A percentile compares a stretch with the other conserved stretches of the same genome.
phyloP scores from a whole-genome alignment of 805 yeast species.

The Brettanomyces custersianus region DNA sequence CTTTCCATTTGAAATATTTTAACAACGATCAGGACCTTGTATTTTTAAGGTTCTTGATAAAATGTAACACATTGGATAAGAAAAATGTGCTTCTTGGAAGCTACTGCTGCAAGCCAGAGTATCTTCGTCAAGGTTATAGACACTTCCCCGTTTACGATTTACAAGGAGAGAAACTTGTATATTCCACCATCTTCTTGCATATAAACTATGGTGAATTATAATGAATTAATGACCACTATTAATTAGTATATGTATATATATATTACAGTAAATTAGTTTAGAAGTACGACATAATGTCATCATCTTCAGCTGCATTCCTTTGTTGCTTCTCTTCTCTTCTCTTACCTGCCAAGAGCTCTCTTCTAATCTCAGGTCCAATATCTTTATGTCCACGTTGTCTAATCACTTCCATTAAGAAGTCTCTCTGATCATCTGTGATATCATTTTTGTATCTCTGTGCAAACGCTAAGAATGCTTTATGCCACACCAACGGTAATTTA shows the following conservation, averaged over 20 bases:
- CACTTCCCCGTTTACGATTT: constrained; percentile 69
- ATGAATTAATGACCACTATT: constrained; percentile 1
- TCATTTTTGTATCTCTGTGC: constrained; percentile 96
- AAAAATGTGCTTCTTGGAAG: constrained; percentile 36
- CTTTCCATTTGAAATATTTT: constrained; percentile 32
- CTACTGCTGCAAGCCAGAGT: constrained; percentile 49
- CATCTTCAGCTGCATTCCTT: constrained; percentile 15
- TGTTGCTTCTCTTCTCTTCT: constrained; percentile 34
- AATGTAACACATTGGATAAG: constrained; percentile 19
- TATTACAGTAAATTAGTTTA: constrained; percentile 5
- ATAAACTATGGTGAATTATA: neutral
- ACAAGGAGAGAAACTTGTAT: constrained; percentile 67
- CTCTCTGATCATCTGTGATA: constrained; percentile 97
- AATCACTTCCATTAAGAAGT: constrained; percentile 81
- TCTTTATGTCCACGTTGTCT: constrained; percentile 84
- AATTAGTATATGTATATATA: neutral
- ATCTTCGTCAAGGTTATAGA: constrained; percentile 70
- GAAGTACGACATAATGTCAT: constrained; percentile 25
- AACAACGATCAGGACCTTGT: constrained; percentile 36
- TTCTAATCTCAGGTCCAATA: constrained; percentile 88
- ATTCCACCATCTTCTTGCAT: constrained; percentile 35
- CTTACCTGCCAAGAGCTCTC: constrained; percentile 83
- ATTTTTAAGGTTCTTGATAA: constrained; percentile 47
- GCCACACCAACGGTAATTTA: constrained; percentile 91
- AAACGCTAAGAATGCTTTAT: constrained; percentile 87